Conservation (phyloP, 2,329 filamentous ascomycete genomes). For the Didymella pomorum region DNA sequence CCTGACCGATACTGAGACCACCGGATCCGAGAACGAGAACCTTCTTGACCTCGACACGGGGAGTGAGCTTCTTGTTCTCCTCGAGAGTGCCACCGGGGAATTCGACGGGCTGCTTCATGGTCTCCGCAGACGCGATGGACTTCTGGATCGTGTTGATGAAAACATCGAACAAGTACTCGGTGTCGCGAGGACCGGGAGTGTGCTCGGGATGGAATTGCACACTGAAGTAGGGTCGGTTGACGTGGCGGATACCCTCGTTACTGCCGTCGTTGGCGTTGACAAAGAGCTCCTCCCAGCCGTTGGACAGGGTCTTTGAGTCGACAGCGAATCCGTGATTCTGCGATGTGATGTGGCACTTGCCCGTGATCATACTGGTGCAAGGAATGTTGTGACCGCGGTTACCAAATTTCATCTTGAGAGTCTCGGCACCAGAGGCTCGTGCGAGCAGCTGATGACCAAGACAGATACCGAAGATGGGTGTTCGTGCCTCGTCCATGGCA, state of each 20-base stretch:
- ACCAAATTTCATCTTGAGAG: conserved; percentile 98
- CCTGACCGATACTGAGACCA: conserved; percentile 95
- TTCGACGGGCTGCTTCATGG: conserved; percentile 75
- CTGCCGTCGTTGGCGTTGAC: conserved; percentile 98
- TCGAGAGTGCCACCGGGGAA: conserved; percentile 86
- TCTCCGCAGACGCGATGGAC: conserved; percentile 70
- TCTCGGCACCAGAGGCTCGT: conserved; percentile 83
- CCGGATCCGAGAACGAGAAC: conserved; percentile 93
- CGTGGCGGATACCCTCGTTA: conserved; percentile 96
- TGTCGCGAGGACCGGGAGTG: conserved; percentile 92
- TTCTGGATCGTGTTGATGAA: conserved; percentile 86
- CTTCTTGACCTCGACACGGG: conserved; percentile 88
- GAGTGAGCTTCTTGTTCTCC: conserved; percentile 79
- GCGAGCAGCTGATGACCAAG: conserved; percentile 93
- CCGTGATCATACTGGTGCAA: conserved; percentile 93
- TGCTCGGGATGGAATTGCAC: conserved; percentile 99
- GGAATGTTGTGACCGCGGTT: conserved; percentile 99
- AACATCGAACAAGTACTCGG: conserved; percentile 95
- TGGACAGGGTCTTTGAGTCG: conserved; percentile 76
- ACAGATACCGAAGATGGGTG: conserved; percentile 95
- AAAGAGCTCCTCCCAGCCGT: conserved; percentile 91
- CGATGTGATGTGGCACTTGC: conserved; percentile 97
- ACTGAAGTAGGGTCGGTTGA: conserved; percentile 89
- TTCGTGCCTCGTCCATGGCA: conserved; percentile 79
- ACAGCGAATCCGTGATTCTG: conserved; percentile 98